phyloP scores from a whole-genome alignment of 306 rosid genomes.

The Vicia sativa region DNA sequence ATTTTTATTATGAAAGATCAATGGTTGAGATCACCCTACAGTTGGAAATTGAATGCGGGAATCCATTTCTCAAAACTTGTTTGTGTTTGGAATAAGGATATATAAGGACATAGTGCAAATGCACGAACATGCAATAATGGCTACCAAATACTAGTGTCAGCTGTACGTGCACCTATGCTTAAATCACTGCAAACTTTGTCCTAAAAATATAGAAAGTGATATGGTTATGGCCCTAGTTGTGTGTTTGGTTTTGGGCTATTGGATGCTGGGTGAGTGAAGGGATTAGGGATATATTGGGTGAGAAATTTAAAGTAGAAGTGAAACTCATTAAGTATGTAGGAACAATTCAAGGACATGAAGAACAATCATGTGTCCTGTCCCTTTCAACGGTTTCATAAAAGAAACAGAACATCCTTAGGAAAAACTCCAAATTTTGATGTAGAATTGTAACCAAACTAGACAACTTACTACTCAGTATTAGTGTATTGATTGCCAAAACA shows the following conservation, averaged over 20 bases:
- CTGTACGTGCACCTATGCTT: slow-evolving; percentile 34
- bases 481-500: background rate
- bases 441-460: background rate
- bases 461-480: background rate
- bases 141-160: slow-evolving; percentile 44
- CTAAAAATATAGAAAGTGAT: background rate
- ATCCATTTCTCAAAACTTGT: too few species aligned
- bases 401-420: slow-evolving; percentile 17
- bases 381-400: slow-evolving; percentile 35
- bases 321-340: slow-evolving; percentile 22
- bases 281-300: slow-evolving; percentile 11
- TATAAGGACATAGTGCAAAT: slow-evolving; percentile 7
- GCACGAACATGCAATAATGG: slow-evolving; percentile 38
- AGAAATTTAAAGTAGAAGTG: slow-evolving; percentile 22
- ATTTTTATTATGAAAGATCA: too few species aligned
- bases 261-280: slow-evolving; percentile 5
- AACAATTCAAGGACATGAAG: slow-evolving; percentile 48
- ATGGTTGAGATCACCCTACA: too few species aligned
- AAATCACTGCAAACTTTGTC: slow-evolving; percentile 22
- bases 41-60: too few species aligned
- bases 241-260: slow-evolving; percentile 15
- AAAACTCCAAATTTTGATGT: slow-evolving; percentile 13
- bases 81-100: slow-evolving; percentile 6
- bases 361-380: slow-evolving; percentile 52
- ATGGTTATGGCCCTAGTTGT: slow-evolving; percentile 20